Evolutionary conservation across 140 eudicot species (phyloP).

Genomic region (Bidens hawaiensis): DNA sequence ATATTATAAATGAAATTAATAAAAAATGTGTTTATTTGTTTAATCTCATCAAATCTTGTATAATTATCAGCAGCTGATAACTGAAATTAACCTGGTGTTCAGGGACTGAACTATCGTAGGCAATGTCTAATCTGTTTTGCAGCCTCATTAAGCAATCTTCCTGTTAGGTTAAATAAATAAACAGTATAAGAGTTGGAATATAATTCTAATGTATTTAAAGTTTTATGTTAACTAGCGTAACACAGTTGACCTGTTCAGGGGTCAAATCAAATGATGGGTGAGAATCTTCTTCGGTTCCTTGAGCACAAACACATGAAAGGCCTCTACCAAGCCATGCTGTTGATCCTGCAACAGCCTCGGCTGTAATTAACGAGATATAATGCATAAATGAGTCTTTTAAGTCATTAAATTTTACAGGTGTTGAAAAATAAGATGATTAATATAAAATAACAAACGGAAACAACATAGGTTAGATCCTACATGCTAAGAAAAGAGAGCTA

Average conservation of each 20-base stretch:
- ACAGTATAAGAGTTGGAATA: neutral
- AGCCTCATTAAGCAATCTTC: slow-evolving; percentile 70
- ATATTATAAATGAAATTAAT: slow-evolving; percentile 17
- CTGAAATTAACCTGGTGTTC: slow-evolving; percentile 46
- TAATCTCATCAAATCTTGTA: neutral
- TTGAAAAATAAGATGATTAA: neutral
- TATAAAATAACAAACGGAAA: slow-evolving; percentile 1
- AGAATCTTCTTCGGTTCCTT: slow-evolving; percentile 77
- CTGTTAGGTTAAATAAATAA: slow-evolving; percentile 37
- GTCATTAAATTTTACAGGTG: neutral
- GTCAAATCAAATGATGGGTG: slow-evolving; percentile 92
- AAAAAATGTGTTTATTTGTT: neutral
- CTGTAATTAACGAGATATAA: slow-evolving; percentile 43
- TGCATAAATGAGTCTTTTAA: slow-evolving; percentile 16
- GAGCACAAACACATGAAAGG: slow-evolving; percentile 99
- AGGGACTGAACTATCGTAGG: slow-evolving; percentile 69
- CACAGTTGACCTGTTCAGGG: slow-evolving; percentile 71
- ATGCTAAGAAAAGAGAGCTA: slow-evolving; percentile 12
- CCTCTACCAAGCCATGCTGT: slow-evolving; percentile 99
- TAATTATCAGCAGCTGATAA: neutral
- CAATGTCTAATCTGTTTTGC: slow-evolving; percentile 71
- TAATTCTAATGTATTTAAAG: neutral
- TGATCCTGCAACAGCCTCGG: slow-evolving; percentile 97
- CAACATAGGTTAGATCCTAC: slow-evolving; percentile 1
- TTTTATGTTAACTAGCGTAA: slow-evolving; percentile 12